These are phyloP conservation scores for Solanum chacoense DNA, from an alignment of 305 asterid genomes.

Conservation along the genomic window DNA sequence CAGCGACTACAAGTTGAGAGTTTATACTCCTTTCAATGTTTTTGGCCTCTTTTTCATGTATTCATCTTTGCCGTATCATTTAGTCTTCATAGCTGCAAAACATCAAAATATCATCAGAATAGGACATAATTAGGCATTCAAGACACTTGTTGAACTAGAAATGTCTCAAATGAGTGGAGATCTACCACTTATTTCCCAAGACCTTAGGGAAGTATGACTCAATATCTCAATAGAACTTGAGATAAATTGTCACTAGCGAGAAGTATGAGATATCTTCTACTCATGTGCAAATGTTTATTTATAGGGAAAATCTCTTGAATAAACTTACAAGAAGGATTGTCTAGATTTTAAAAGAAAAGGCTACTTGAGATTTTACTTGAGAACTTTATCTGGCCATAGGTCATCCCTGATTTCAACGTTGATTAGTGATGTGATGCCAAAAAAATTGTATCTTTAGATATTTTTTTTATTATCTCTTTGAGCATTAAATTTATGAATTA, in stretches of 20 bases:
- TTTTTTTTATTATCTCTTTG: background rate
- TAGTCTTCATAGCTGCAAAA: background rate
- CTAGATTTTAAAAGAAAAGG: background rate
- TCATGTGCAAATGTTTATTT: background rate
- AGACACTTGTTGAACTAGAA: background rate
- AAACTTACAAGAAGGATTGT: background rate
- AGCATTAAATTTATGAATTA: background rate
- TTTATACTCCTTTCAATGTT: background rate
- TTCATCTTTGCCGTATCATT: background rate
- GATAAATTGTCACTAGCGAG: background rate
- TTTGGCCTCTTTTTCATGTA: background rate
- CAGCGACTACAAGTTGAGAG: background rate
- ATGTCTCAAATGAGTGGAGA: background rate
- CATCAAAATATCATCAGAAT: background rate
- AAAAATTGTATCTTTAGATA: background rate
- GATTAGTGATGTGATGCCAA: background rate
- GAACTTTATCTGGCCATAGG: background rate
- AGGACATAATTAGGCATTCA: background rate
- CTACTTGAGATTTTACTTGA: background rate
- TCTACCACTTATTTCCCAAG: background rate
- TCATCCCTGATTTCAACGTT: background rate
- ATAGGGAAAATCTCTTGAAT: background rate
- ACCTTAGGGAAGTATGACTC: background rate
- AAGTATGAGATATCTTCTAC: background rate
- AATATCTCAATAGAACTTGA: background rate